phyloP scores from a whole-genome alignment of 371 early-diverging fungal genomes.

The Actinomortierella ambigua region DNA sequence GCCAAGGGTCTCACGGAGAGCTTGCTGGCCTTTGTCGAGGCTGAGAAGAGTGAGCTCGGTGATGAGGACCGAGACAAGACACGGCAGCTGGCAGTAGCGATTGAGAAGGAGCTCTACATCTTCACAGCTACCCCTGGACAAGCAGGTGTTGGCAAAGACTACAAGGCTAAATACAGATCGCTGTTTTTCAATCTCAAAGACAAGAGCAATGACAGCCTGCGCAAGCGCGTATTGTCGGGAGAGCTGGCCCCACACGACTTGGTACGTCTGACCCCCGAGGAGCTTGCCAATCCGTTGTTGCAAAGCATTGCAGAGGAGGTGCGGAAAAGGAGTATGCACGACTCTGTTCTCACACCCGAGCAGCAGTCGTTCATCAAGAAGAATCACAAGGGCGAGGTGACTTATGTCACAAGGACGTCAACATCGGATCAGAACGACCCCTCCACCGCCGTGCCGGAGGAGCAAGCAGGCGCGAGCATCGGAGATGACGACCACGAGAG shows the following conservation, averaged over 20 bases:
- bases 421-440: neutral
- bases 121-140: slow-evolving; percentile 41
- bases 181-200: slow-evolving; percentile 79
- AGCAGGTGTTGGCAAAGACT: slow-evolving; percentile 55
- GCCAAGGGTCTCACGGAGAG: slow-evolving; percentile 56
- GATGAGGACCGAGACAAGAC: slow-evolving; percentile 9
- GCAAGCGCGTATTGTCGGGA: slow-evolving; percentile 68
- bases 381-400: slow-evolving; percentile 77
- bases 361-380: slow-evolving; percentile 67
- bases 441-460: neutral
- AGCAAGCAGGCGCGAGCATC: neutral
- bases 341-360: slow-evolving; percentile 62
- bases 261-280: slow-evolving; percentile 74
- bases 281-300: slow-evolving; percentile 78
- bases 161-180: slow-evolving; percentile 78
- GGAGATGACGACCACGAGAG: neutral
- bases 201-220: slow-evolving; percentile 70
- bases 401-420: slow-evolving; percentile 46
- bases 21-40: slow-evolving; percentile 23
- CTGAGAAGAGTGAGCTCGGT: slow-evolving; percentile 6
- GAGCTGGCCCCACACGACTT: slow-evolving; percentile 63
- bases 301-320: slow-evolving; percentile 65
- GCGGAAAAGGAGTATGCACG: slow-evolving; percentile 63
- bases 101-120: slow-evolving; percentile 42
- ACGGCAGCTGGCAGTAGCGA: slow-evolving; percentile 11